A percentile compares a stretch with the other conserved stretches of the same genome.
These are phyloP conservation scores for Phaseolus coccineus DNA, from an alignment of 331 rosid genomes.

Conservation along the genomic window DNA sequence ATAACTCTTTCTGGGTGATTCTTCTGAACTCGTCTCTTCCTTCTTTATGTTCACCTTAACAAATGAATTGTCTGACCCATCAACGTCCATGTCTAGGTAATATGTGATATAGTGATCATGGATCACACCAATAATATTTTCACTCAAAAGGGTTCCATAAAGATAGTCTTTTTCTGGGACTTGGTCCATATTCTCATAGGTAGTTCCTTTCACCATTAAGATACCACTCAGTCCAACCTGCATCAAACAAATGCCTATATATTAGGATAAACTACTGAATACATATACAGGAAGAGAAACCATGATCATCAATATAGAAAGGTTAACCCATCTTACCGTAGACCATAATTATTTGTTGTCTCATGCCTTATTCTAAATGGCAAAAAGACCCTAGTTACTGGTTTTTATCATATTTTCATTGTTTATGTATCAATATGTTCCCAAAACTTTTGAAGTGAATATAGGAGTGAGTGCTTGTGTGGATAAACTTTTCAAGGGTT, in stretches of 20 bases:
- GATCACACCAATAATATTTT: slow-evolving; percentile 82
- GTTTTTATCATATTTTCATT: too few species aligned
- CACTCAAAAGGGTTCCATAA: slow-evolving; percentile 79
- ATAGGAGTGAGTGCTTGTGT: too few species aligned
- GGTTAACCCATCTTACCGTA: neutral
- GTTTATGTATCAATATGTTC: too few species aligned
- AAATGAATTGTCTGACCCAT: slow-evolving; percentile 79
- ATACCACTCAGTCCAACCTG: slow-evolving; percentile 94
- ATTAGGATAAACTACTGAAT: neutral
- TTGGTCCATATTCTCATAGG: slow-evolving; percentile 64
- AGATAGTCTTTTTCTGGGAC: slow-evolving; percentile 54
- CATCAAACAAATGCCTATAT: neutral
- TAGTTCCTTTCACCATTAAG: slow-evolving; percentile 88
- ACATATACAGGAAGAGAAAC: too few species aligned
- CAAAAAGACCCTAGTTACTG: too few species aligned
- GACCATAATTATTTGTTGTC: neutral
- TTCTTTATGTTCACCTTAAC: slow-evolving; percentile 66
- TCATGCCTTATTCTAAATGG: too few species aligned
- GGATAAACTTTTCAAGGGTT: too few species aligned
- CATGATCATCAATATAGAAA: too few species aligned
- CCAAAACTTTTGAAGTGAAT: too few species aligned
- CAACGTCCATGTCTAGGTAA: slow-evolving; percentile 86
- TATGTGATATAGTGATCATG: slow-evolving; percentile 84
- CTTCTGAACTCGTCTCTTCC: slow-evolving; percentile 53
- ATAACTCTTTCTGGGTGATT: slow-evolving; percentile 79